These are phyloP conservation scores for Aspergillus affinis DNA, from an alignment of 495 filamentous ascomycete species.

Conservation along the genomic window DNA sequence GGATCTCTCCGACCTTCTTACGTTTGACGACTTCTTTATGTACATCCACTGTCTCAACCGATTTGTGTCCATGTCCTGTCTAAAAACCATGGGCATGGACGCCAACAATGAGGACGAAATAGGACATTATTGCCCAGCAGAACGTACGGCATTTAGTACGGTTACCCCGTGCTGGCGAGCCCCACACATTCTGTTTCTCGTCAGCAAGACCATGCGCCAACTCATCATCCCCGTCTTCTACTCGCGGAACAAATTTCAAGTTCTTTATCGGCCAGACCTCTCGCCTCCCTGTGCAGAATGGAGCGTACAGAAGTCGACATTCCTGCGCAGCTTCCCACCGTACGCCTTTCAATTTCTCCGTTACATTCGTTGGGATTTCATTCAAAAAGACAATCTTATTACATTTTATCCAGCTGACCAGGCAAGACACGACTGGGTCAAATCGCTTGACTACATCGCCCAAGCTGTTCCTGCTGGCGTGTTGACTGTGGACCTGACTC, in stretches of 20 bases:
- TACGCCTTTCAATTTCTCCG: constrained; percentile 5
- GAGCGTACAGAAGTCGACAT: constrained; percentile 2
- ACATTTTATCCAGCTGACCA: no score
- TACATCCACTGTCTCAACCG: no score
- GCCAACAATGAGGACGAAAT: no score
- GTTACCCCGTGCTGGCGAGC: constrained; percentile 1
- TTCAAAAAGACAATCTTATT: no score
- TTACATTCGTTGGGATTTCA: constrained; percentile 1
- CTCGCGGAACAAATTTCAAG: constrained; percentile 2
- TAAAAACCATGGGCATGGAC: no score
- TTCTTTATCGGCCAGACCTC: background rate
- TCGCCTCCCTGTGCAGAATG: background rate
- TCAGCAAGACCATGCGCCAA: constrained; percentile 2
- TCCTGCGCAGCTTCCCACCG: constrained; percentile 4
- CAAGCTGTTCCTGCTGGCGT: background rate
- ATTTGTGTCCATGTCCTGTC: no score
- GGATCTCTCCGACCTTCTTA: constrained; percentile 1
- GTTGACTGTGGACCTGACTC: constrained; percentile 7
- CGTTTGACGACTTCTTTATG: background rate
- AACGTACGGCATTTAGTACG: constrained; percentile 9
- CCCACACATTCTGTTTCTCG: constrained; percentile 2
- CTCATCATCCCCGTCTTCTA: constrained; percentile 3
- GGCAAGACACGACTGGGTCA: constrained; percentile 1
- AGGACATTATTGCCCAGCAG: constrained; percentile 4
- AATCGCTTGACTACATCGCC: background rate